A percentile compares a stretch with the other conserved stretches of the same genome.
Conservation (phyloP, 2,329 filamentous ascomycete genomes). For the Talaromyces sp. region DNA sequence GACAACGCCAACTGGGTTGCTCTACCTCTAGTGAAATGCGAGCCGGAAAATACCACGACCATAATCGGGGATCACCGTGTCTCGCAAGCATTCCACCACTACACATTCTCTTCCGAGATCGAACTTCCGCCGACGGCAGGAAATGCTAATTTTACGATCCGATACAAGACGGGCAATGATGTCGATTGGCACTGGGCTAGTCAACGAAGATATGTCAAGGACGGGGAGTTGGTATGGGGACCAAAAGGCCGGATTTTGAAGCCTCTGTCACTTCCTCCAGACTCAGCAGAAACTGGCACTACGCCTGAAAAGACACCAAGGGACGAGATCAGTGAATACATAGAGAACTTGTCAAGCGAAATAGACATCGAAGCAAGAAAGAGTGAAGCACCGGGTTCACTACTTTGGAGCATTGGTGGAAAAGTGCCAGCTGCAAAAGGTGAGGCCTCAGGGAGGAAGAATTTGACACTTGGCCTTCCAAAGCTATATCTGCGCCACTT, state of each 20-base stretch:
- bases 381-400: constrained; percentile 39
- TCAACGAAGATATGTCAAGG: constrained; percentile 31
- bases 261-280: background rate
- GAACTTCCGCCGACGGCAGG: constrained; percentile 23
- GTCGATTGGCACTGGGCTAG: constrained; percentile 43
- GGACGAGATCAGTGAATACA: constrained; percentile 26
- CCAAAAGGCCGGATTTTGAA: constrained; percentile 17
- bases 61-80: constrained; percentile 18
- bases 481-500: constrained; percentile 70
- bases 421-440: constrained; percentile 50
- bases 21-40: constrained; percentile 47
- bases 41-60: constrained; percentile 23
- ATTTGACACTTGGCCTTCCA: constrained; percentile 59
- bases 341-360: constrained; percentile 29
- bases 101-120: constrained; percentile 31
- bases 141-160: constrained; percentile 38
- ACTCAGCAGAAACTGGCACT: background rate
- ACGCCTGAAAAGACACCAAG: constrained; percentile 13
- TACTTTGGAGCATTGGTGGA: constrained; percentile 51
- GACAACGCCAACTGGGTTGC: constrained; percentile 55
- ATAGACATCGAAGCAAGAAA: constrained; percentile 28
- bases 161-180: constrained; percentile 35
- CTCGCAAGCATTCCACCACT: constrained; percentile 25
- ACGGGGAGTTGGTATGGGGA: constrained; percentile 41
- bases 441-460: constrained; percentile 54